A percentile compares a stretch with the other conserved stretches of the same genome.
Conservation (phyloP, 164 flowering plant genomes). For the Piper betle region DNA sequence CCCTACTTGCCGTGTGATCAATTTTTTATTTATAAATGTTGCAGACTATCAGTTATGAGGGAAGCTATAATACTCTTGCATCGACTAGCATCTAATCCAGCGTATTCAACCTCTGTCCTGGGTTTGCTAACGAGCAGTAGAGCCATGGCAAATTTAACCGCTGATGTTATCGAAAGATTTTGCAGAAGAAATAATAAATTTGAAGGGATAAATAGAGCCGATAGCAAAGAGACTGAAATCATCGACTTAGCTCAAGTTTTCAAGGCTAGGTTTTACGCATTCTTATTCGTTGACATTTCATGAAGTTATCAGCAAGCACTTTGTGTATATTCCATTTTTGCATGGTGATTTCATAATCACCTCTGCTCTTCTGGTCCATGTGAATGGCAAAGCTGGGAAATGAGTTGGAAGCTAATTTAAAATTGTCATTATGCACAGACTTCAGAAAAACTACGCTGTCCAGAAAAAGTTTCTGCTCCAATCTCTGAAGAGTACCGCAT, state of each 20-base stretch:
- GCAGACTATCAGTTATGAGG: conserved; percentile 61
- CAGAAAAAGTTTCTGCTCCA: too few relatives aligned
- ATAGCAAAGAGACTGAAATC: conserved; percentile 43
- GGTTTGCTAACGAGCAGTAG: conserved; percentile 43
- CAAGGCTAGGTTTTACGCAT: conserved; percentile 37
- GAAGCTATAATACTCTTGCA: conserved; percentile 76
- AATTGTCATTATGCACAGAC: too few relatives aligned
- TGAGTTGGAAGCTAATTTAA: too few relatives aligned
- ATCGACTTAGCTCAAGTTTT: conserved; percentile 48
- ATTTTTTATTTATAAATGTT: not conserved
- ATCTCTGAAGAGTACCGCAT: too few relatives aligned
- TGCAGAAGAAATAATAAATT: conserved; percentile 22
- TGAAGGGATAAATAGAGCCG: conserved; percentile 13
- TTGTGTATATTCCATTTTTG: too few relatives aligned
- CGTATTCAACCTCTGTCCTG: conserved; percentile 37
- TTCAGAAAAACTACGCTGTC: too few relatives aligned
- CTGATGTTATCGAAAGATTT: conserved; percentile 51
- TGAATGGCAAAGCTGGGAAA: too few relatives aligned
- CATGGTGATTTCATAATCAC: not conserved
- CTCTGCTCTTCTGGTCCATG: not conserved
- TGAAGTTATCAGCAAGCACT: not conserved
- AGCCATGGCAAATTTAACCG: conserved; percentile 49
- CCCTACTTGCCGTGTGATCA: not conserved
- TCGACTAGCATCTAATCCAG: conserved; percentile 58
- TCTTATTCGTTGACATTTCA: conserved; percentile 28